Conservation (phyloP, 1,139 yeast species). For the Hemisphaericaspora xylofermentans region DNA sequence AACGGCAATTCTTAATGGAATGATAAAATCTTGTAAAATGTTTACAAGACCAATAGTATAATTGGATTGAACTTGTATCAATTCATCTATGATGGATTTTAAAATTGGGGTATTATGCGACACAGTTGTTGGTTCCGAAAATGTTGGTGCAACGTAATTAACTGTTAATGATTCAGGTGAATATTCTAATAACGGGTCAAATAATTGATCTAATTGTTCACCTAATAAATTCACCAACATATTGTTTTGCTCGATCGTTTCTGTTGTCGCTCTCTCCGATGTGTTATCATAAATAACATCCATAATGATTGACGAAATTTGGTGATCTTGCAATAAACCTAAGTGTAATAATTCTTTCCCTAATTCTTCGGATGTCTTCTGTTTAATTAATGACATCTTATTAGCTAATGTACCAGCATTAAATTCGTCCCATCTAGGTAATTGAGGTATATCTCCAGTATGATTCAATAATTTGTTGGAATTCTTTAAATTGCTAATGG, state of each 20-base stretch:
- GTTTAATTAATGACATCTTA: constrained; percentile 50
- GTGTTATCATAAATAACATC: constrained; percentile 73
- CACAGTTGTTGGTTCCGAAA: background rate
- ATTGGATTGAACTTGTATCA: constrained; percentile 68
- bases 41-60: constrained; percentile 70
- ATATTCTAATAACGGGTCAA: constrained; percentile 87
- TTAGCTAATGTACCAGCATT: constrained; percentile 76
- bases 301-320: constrained; percentile 53
- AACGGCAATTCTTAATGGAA: constrained; percentile 74
- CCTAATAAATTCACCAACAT: constrained; percentile 74
- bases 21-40: constrained; percentile 72
- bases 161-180: constrained; percentile 84
- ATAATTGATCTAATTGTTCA: constrained; percentile 80
- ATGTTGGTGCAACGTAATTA: constrained; percentile 54
- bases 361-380: constrained; percentile 52
- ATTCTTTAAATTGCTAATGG: constrained; percentile 69
- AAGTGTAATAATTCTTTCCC: constrained; percentile 50
- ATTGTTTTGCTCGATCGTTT: constrained; percentile 60
- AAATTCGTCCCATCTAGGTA: constrained; percentile 64
- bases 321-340: constrained; percentile 63
- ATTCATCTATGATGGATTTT: constrained; percentile 60
- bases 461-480: constrained; percentile 53
- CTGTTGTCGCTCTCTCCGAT: constrained; percentile 19
- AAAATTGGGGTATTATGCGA: constrained; percentile 14
- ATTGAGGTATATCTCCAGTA: constrained; percentile 22